Evolutionary conservation across 306 rosid species (phyloP), one percentile per base, ranked within the genome.

Genomic region (Vachellia pachyceras): DNA sequence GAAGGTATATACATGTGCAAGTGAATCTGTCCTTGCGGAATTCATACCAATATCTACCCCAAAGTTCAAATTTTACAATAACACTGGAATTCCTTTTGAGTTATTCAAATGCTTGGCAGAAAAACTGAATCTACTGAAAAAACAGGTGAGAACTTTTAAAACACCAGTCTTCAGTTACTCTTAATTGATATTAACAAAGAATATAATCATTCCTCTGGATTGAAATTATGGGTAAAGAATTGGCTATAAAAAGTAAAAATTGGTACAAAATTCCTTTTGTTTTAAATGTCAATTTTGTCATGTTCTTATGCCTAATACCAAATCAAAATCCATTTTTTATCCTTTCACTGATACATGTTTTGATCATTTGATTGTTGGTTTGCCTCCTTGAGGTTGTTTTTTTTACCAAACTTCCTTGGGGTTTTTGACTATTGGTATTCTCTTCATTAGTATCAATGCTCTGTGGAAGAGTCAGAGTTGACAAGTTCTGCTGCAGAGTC

Each of bases 1-100:
- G 85, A 77, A 94, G 98, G 97, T 95, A 20, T 93, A 91, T 76
- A 95, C 99, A 10, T 90, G 94, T 85, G 83, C 50, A 45, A 86
- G 82, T 82, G 99, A 89, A 87, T 91, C 90, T 50, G 92, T 83
- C 81, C 79, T 95, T 54, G 72, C 93, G 15, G 63, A 89, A 87
- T 88, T 78, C 82, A 81, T 91, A 46, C 96, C 96, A 35, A 71
- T 84, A 33, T 86, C 98, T 4, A 88, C 91, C 39, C 90, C 96
- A 1, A 93, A 91, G 80, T 95, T 93, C 87, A 88, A 77, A 86
- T 83, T 45, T 66, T 95, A 84, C 83, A 54, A 36, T 77, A 44
- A 61, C 20, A 18, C 70, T 20, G 89, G 72, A 60, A 83, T 87
- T 47, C 86, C 87, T 46, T 72, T 40, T 79, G 7, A 10, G 17